Evolutionary conservation across 192 early-diverging fungal genomes (phyloP).

Genomic region (Coemansia aciculifera): DNA sequence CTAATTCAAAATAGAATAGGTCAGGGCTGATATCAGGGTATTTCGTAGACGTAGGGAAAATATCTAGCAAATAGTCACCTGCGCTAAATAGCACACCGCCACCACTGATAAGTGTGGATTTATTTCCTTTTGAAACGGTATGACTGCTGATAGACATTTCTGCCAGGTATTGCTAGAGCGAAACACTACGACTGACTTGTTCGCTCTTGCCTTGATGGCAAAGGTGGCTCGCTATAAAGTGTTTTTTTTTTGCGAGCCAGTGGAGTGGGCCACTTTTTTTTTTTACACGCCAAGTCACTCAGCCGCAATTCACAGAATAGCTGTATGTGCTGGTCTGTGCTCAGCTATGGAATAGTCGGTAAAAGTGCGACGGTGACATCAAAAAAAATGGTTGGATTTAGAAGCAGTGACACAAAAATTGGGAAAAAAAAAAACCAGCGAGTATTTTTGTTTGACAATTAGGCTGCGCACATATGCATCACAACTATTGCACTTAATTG

Average conservation of each 20-base stretch:
- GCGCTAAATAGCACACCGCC: not conserved
- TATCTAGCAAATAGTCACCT: not conserved
- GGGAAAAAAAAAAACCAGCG: not conserved
- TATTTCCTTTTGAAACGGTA: not conserved
- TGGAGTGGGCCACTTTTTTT: not conserved
- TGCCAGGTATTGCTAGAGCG: not conserved
- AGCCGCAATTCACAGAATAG: not conserved
- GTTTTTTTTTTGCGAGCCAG: not conserved
- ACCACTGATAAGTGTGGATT: slow-evolving; percentile 1
- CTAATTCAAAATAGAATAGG: not conserved
- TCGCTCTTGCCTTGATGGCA: not conserved
- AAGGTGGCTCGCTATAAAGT: not conserved
- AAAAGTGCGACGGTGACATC: not conserved
- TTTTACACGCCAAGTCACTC: not conserved
- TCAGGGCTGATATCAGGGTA: not conserved
- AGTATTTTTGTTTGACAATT: not conserved
- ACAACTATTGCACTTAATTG: not conserved
- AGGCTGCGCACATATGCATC: not conserved
- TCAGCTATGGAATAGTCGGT: not conserved
- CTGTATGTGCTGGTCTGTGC: slow-evolving; percentile 6
- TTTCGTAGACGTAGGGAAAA: not conserved
- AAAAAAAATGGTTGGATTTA: not conserved
- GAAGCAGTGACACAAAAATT: not conserved
- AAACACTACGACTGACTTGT: no score
- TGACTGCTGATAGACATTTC: not conserved